Conservation (phyloP, 2,329 filamentous ascomycete genomes). For the Trichoderma cornu-damae region DNA sequence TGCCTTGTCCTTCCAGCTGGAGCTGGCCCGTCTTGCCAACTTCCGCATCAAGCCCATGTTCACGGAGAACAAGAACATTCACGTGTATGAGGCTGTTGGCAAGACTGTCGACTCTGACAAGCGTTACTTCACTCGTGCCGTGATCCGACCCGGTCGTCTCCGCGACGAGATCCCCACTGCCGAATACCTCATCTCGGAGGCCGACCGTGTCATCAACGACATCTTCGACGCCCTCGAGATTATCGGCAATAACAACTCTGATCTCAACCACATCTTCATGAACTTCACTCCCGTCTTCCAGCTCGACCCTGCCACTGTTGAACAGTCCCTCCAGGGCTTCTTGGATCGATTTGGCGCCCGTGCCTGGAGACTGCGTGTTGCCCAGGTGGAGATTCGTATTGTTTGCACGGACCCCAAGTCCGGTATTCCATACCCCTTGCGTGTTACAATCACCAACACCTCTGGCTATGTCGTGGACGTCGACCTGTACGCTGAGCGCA, state of each 20-base stretch:
- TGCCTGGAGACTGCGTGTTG: conserved; percentile 92
- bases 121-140: conserved; percentile 95
- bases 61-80: conserved; percentile 98
- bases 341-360: conserved; percentile 92
- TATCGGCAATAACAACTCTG: conserved; percentile 97
- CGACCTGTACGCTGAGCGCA: conserved; percentile 95
- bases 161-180: conserved; percentile 97
- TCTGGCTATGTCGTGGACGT: conserved; percentile 97
- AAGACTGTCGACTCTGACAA: conserved; percentile 95
- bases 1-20: conserved; percentile 95
- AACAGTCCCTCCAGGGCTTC: conserved; percentile 90
- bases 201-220: conserved; percentile 93
- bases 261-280: conserved; percentile 99
- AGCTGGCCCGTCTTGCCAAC: conserved; percentile 87
- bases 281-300: conserved; percentile 98
- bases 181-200: conserved; percentile 96
- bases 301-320: conserved; percentile 80
- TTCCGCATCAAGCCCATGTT: conserved; percentile 98
- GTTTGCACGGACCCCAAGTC: conserved; percentile 89
- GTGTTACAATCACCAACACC: conserved; percentile 96
- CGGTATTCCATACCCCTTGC: conserved; percentile 81
- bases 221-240: conserved; percentile 97
- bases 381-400: conserved; percentile 96
- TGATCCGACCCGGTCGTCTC: conserved; percentile 88
- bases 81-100: conserved; percentile 94